Percentiles rank a stretch among this genome's conserved stretches.
Conservation (phyloP, 2,329 filamentous ascomycete species). For the Penicillium sp. region DNA sequence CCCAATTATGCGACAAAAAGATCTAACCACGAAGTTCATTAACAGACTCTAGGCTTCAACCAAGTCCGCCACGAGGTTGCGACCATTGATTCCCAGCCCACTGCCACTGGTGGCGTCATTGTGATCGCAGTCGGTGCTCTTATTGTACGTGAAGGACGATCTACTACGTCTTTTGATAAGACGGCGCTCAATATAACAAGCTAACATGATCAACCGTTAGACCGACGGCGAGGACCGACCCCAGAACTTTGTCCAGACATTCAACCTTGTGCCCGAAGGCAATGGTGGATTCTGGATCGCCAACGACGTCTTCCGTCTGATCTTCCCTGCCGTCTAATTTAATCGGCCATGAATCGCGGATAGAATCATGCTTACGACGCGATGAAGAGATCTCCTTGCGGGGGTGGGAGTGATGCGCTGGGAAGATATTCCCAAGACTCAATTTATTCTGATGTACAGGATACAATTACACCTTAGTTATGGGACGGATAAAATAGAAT, state of each 20-base stretch:
- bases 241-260: slow-evolving; percentile 88
- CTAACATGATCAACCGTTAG: slow-evolving; percentile 45
- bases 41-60: slow-evolving; percentile 73
- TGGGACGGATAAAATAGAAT: not conserved
- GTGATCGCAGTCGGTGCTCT: slow-evolving; percentile 88
- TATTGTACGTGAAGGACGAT: slow-evolving; percentile 58
- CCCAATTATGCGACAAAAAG: not conserved
- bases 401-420: not conserved
- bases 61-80: slow-evolving; percentile 76
- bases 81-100: slow-evolving; percentile 83
- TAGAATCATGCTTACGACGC: slow-evolving; percentile 14
- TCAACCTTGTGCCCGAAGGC: slow-evolving; percentile 75
- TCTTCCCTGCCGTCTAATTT: slow-evolving; percentile 55
- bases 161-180: no score
- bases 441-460: not conserved
- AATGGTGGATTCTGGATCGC: slow-evolving; percentile 76
- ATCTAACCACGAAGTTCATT: not conserved
- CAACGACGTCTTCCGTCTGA: slow-evolving; percentile 94
- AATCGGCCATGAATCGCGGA: not conserved
- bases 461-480: not conserved
- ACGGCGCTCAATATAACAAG: no score
- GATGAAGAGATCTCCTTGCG: slow-evolving; percentile 3
- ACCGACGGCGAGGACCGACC: slow-evolving; percentile 82
- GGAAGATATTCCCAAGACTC: not conserved
- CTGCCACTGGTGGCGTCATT: slow-evolving; percentile 69